Percentiles rank a stretch among this genome's conserved stretches.
Evolutionary conservation across 2,329 filamentous ascomycete genomes (phyloP).

Genomic region (Volutella citrinella): DNA sequence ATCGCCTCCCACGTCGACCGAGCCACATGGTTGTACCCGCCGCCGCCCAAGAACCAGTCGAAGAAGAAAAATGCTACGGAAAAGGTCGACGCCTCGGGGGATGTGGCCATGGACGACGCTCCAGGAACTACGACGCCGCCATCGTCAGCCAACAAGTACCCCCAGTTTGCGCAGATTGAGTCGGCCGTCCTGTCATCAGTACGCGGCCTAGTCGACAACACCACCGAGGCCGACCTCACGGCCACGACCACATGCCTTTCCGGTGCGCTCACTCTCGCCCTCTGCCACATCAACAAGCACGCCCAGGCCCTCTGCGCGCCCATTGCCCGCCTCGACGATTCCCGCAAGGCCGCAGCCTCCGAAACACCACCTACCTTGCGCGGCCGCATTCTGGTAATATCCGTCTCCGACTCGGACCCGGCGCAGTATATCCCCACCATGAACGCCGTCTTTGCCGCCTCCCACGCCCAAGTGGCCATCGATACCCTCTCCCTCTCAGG

Average conservation of each 20-base stretch:
- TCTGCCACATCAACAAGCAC: slow-evolving; percentile 87
- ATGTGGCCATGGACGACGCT: slow-evolving; percentile 56
- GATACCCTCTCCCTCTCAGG: slow-evolving; percentile 87
- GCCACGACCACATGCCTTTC: slow-evolving; percentile 83
- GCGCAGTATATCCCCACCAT: slow-evolving; percentile 97
- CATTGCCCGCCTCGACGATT: slow-evolving; percentile 40
- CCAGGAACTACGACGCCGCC: slow-evolving; percentile 34
- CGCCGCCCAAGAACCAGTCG: slow-evolving; percentile 31
- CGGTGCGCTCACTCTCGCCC: slow-evolving; percentile 83
- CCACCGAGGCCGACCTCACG: slow-evolving; percentile 62
- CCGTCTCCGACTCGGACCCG: slow-evolving; percentile 79
- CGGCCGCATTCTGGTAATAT: slow-evolving; percentile 79
- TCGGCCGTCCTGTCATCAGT: slow-evolving; percentile 73
- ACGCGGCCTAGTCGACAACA: slow-evolving; percentile 67
- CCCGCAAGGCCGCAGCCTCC: slow-evolving; percentile 30
- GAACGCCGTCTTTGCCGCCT: slow-evolving; percentile 96
- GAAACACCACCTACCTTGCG: slow-evolving; percentile 31
- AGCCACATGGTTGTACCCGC: slow-evolving; percentile 86
- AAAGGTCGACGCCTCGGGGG: slow-evolving; percentile 38
- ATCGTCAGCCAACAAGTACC: slow-evolving; percentile 79
- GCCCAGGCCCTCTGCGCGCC: slow-evolving; percentile 62
- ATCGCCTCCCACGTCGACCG: slow-evolving; percentile 86
- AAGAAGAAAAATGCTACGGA: slow-evolving; percentile 1
- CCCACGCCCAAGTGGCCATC: slow-evolving; percentile 82
- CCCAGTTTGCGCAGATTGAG: slow-evolving; percentile 86